These are phyloP conservation scores for Simplicillium aogashimaense DNA, from an alignment of 2,329 filamentous ascomycete species.

Conservation along the genomic window DNA sequence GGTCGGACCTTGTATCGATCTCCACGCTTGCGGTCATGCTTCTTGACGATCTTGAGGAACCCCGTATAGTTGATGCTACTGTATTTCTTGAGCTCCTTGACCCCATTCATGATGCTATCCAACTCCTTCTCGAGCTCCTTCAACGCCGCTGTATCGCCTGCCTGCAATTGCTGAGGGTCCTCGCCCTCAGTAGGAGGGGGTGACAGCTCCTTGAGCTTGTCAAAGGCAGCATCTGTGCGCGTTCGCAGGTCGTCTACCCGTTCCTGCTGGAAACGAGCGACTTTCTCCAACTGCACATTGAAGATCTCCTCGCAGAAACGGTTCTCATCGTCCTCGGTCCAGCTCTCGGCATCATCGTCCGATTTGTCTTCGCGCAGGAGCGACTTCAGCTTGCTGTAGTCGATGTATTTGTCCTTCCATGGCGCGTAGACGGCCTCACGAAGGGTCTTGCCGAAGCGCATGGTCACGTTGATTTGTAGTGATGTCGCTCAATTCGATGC, in stretches of 20 bases:
- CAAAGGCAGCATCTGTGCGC: conserved; percentile 44
- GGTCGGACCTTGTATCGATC: conserved; percentile 80
- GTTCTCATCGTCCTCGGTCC: conserved; percentile 92
- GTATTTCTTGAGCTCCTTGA: conserved; percentile 90
- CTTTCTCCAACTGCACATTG: conserved; percentile 91
- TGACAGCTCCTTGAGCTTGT: conserved; percentile 72
- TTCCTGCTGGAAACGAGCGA: conserved; percentile 77
- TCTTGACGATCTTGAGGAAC: conserved; percentile 97
- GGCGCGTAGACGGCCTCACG: conserved; percentile 69
- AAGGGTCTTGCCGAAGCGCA: conserved; percentile 92
- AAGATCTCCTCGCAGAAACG: conserved; percentile 91
- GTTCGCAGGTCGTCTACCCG: conserved; percentile 52
- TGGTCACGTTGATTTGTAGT: conserved; percentile 22
- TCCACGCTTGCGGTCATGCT: conserved; percentile 91
- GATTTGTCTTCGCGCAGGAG: conserved; percentile 68
- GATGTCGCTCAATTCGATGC: background rate
- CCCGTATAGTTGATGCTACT: conserved; percentile 95
- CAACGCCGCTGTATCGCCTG: conserved; percentile 34
- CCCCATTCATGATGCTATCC: conserved; percentile 79
- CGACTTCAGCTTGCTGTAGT: conserved; percentile 87
- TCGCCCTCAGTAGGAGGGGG: conserved; percentile 44
- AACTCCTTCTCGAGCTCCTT: conserved; percentile 70
- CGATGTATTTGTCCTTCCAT: conserved; percentile 91
- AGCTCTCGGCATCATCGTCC: conserved; percentile 55
- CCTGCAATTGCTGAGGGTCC: conserved; percentile 22